Base-by-base conservation (phyloP, 352 stramenopile genomes). In the Phytopythium sindhum region DNA sequence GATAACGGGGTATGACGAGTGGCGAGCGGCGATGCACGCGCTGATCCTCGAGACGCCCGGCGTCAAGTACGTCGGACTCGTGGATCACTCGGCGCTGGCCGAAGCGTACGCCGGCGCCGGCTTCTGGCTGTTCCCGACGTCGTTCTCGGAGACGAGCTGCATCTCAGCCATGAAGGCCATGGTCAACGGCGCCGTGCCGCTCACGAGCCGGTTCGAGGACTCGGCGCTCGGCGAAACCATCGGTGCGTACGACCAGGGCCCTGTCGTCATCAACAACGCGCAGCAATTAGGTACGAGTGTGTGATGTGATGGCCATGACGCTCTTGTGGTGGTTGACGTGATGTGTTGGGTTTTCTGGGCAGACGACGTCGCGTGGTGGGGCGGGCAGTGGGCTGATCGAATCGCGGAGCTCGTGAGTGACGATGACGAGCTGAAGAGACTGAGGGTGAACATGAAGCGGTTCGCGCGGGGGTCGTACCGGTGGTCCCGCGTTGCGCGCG, bases 141-240 rank as follows among this genome's bases (percentile, higher is more conserved):
- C 75, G 15, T 98, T 86, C 61, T 75, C 77, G 17, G 92, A 98
- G 67, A 97, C 92, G 35, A 97, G 92, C 39, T 98, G 91, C 55
- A 88, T 98, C 24, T 92, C 93, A 7, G 71, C 97, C 44, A 97
- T 98, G 83, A 97, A 97, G 65, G 90, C 89, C 6, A 97, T 97
- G 88, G 80, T 79, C 4, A 84, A 86, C 50, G 93, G 93, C 19
- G 86, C 88, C 3, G 88, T 98, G 55, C 93, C 93, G 23, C 90
- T 98, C 64, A 98, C 92, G 28, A 95, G 75, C 67, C 75, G 80
- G 0, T 93, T 81, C 61, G 59, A 65, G 4, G 39, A 63, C 10
- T 98, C 88, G 1, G 86, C 80, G 4, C 55, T 96, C 21, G 54
- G 66, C 21, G 89, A 95, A 57, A 91, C 93, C 10, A 75, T 74